Evolutionary conservation across 805 yeast genomes (phyloP).

Genomic region (Pichia scutulata): DNA sequence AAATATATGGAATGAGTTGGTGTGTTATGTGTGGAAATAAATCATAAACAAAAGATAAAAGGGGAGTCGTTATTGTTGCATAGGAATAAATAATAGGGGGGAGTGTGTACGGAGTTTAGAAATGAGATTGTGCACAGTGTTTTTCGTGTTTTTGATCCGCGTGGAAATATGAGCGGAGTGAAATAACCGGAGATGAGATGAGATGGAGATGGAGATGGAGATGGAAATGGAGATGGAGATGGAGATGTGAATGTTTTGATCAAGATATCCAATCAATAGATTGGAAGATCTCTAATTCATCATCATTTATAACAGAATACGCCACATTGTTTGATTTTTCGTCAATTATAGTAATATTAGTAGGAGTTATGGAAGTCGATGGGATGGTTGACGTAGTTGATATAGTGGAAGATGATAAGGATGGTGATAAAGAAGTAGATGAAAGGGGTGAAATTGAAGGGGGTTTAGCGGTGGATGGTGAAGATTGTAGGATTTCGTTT

Average conservation of each 20-base stretch:
- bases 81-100: no score
- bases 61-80: no score
- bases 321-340: not conserved
- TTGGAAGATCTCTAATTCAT: not conserved
- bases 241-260: no score
- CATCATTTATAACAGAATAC: not conserved
- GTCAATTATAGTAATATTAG: not conserved
- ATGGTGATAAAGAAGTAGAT: not conserved
- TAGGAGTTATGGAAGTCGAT: not conserved
- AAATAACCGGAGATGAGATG: no score
- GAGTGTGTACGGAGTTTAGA: no score
- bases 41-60: no score
- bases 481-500: conserved; percentile 2
- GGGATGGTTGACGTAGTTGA: not conserved
- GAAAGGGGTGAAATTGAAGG: not conserved
- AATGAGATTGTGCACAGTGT: no score
- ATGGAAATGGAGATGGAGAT: no score
- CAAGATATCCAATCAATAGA: not conserved
- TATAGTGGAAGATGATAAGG: not conserved
- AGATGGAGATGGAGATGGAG: no score
- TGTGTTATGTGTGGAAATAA: no score
- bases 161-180: not conserved
- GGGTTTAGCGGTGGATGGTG: not conserved
- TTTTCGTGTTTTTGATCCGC: not conserved
- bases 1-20: no score